These are phyloP conservation scores for Fusarium tupiense DNA, from an alignment of 2,329 filamentous ascomycete genomes.

Conservation along the genomic window DNA sequence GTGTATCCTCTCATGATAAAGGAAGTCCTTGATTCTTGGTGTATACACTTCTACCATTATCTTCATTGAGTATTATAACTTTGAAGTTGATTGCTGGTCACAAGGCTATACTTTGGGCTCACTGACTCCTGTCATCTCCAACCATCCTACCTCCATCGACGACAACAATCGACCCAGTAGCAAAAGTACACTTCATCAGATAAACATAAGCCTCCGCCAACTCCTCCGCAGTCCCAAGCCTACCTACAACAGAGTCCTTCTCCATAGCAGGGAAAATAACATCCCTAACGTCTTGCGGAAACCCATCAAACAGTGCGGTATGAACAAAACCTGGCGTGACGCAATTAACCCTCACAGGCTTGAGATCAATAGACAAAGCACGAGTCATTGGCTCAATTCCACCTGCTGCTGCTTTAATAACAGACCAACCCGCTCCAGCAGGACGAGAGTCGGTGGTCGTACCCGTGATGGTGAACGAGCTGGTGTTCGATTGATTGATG, in stretches of 20 bases:
- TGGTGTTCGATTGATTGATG: neutral
- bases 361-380: neutral
- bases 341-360: neutral
- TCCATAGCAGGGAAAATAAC: neutral
- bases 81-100: too few species aligned
- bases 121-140: neutral
- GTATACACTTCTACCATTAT: neutral
- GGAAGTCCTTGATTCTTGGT: fast-evolving
- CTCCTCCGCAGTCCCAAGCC: neutral
- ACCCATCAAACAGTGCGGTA: neutral
- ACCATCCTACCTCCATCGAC: neutral
- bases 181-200: slow-evolving; percentile 1
- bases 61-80: neutral
- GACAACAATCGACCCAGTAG: neutral
- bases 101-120: neutral
- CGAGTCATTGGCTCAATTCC: neutral
- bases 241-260: neutral
- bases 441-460: neutral
- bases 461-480: neutral
- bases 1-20: neutral
- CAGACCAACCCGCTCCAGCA: neutral
- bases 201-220: neutral
- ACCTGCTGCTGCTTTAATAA: neutral
- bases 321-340: neutral
- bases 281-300: neutral